Base-by-base conservation (phyloP, 306 rosid species). In the Ochetophila trinervis region DNA sequence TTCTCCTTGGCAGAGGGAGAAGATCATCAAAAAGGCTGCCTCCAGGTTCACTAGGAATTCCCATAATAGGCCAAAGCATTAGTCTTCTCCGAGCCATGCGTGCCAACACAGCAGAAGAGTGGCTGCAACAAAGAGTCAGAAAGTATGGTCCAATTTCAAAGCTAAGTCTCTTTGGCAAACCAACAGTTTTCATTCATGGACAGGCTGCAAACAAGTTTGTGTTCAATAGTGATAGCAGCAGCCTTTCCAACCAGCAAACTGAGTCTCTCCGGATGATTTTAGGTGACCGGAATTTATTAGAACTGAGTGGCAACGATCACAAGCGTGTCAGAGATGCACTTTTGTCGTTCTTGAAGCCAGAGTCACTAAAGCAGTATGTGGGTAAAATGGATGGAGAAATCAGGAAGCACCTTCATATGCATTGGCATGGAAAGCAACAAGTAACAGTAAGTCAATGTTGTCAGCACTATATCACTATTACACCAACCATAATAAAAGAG, bases 31-130 rank as follows among this genome's bases (percentile, higher is more conserved):
- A 70, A 65, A 78, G 76, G 51, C 62, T 79, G n/a, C 95, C 97
- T 42, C 95, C 97, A 8, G 97, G 91, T 50, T 87, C 88, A 17
- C 83, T 90, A 0, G 97, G 97, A 63, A 56, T 85, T 20, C 91
- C 91, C 34, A 23, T 87, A 3, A 74, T 90, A 24, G 95, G 95
- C 30, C 88, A 90, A 66, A 90, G 87, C 65, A 84, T 85, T 13
- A 53, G 66, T 35, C 77, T 87, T 61, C 89, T 87, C 10, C 35
- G 68, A 49, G 80, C 91, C 8, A 79, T 82, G 91, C 82, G 86
- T 2, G 61, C 80, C 52, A 90, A 90, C 79, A 78, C 87, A 0
- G 84, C 85, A 24, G 92, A 90, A 59, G 51, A 86, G 73, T 91
- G 95, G 95, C 58, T 82, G 6, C 57, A 57, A n/a, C 51, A 71